Conservation (phyloP, 441 rosid genomes). For the Jatropha podagrica region DNA sequence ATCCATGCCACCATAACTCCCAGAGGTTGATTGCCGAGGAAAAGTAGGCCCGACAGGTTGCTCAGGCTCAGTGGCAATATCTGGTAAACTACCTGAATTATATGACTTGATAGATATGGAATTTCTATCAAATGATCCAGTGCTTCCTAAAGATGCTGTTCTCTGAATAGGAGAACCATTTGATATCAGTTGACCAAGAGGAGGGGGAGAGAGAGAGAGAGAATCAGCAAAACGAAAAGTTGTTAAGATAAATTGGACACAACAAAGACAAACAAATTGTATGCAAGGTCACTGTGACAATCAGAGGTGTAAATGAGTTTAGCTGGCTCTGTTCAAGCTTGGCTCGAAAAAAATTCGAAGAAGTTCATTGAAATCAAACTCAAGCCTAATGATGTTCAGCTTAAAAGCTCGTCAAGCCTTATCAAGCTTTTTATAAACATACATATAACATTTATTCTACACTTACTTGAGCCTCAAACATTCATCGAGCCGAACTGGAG, state of each 20-base stretch:
- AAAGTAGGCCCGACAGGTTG: slow-evolving; percentile 35
- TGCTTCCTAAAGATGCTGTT: slow-evolving; percentile 67
- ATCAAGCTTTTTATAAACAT: too few species aligned
- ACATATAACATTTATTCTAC: too few species aligned
- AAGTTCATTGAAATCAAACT: too few species aligned
- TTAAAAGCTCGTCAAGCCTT: too few species aligned
- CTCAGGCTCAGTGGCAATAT: slow-evolving; percentile 45
- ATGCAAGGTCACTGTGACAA: neutral
- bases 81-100: slow-evolving; percentile 49
- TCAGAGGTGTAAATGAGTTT: neutral
- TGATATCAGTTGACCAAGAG: slow-evolving; percentile 26
- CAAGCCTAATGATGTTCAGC: too few species aligned
- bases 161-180: slow-evolving; percentile 49
- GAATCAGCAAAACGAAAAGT: neutral
- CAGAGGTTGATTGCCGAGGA: slow-evolving; percentile 34
- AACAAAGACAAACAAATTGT: neutral
- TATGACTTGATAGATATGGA: slow-evolving; percentile 56
- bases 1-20: slow-evolving; percentile 43
- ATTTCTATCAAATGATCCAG: slow-evolving; percentile 60
- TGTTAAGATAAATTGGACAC: neutral
- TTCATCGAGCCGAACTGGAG: too few species aligned
- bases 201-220: neutral
- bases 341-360: too few species aligned
- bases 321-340: too few species aligned
- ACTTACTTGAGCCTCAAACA: too few species aligned